Base-by-base conservation (phyloP, 441 rosid species). In the Biscutella auriculata region DNA sequence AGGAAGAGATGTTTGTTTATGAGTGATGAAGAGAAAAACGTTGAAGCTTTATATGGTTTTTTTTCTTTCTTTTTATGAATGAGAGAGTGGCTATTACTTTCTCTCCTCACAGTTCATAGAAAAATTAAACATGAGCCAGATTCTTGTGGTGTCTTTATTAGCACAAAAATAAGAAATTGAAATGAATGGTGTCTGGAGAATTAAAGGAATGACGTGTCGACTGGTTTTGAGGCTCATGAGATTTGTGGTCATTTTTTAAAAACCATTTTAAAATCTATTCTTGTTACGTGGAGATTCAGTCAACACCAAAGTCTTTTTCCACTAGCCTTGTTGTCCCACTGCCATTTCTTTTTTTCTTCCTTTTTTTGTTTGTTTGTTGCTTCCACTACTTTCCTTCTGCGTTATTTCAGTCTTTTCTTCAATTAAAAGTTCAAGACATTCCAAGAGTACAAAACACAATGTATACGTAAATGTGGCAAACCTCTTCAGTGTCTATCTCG, bases 281-380 rank as follows among this genome's bases (percentile, higher is more conserved):
- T 42, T 52, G 44, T 67, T 21, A 67, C 66, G 71, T 67, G 66
- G 71, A 14, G 42, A 35, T 54, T 60, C 36, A 17, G 71, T 67
- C 71, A 60, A 67, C 71, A 59, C 65, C 4, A 15, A 27, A 11
- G 47, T 58, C 66, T 58, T 43, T 56, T 55, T 4, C n/a, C n/a
- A n/a, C n/a, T 6, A 19, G 11, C 16, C 30, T 30, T 23, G 52
- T 23, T 52, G n/a, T n/a, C n/a, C n/a, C 52, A 13, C 6, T 33
- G 36, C 57, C 5, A 9, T 52, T 41, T 47, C 14, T 41, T 30
- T 14, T 8, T 12, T 4, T 4, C 14, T 39, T 7, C 21, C 11
- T 40, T 42, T 10, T 12, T 7, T 4, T 23, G 14, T n/a, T n/a
- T n/a, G n/a, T n/a, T n/a, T n/a, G 36, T 53, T 65, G 40, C 10